Conservation (phyloP, 768 basidiomycete genomes). For the Amanita fuliginea region DNA sequence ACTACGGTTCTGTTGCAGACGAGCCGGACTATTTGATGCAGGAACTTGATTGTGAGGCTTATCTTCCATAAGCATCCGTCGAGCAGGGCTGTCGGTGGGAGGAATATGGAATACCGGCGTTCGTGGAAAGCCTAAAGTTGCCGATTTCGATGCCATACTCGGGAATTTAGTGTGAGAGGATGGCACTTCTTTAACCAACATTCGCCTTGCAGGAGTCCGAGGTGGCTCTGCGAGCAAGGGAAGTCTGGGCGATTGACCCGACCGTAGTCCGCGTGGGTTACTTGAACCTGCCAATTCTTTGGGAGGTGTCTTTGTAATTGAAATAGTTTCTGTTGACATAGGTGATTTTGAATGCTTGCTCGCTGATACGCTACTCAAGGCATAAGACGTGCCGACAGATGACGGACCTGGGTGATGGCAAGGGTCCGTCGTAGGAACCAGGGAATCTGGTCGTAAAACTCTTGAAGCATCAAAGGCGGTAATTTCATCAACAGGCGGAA, state of each 20-base stretch:
- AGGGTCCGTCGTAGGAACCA: neutral
- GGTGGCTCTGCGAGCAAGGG: conserved; percentile 23
- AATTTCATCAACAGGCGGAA: neutral
- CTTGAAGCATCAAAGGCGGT: neutral
- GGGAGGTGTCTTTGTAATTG: neutral
- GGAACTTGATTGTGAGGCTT: conserved; percentile 13
- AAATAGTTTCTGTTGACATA: conserved; percentile 5
- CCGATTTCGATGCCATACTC: conserved; percentile 29
- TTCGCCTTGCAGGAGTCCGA: conserved; percentile 55
- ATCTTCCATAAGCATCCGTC: conserved; percentile 24
- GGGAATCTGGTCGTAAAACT: neutral
- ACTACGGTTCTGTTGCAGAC: neutral
- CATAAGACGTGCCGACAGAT: conserved; percentile 22
- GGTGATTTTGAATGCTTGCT: conserved; percentile 6
- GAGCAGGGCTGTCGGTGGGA: conserved; percentile 28
- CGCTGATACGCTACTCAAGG: conserved; percentile 11
- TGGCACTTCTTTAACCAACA: conserved; percentile 44
- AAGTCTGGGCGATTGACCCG: conserved; percentile 20
- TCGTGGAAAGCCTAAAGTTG: conserved; percentile 13
- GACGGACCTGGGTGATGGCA: conserved; percentile 40
- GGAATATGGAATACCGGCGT: conserved; percentile 20
- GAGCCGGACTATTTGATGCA: neutral
- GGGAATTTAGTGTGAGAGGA: conserved; percentile 39
- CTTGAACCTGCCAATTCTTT: conserved; percentile 13
- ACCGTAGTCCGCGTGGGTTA: conserved; percentile 14